Conservation (phyloP, 768 basidiomycete genomes). For the Naematelia aurantialba region DNA sequence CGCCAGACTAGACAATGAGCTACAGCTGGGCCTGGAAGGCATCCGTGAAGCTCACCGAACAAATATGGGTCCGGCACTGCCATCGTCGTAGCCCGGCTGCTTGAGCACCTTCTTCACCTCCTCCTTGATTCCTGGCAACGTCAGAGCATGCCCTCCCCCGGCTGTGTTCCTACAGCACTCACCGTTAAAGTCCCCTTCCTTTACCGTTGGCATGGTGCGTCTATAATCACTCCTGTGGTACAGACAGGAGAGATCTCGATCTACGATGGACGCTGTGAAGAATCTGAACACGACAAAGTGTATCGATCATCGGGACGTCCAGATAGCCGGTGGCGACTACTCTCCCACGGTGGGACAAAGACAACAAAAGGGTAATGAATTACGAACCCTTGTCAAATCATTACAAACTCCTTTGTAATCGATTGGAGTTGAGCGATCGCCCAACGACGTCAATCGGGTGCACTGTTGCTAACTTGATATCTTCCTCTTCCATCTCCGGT, state of each 20-base stretch:
- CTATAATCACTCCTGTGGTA: not conserved
- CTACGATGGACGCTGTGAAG: no score
- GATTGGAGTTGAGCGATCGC: not conserved
- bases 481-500: no score
- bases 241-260: no score
- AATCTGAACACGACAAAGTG: not conserved
- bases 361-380: not conserved
- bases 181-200: conserved; percentile 40
- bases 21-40: not conserved
- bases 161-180: no score
- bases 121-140: conserved; percentile 32
- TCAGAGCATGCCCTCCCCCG: no score
- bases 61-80: conserved; percentile 47
- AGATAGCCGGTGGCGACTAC: not conserved
- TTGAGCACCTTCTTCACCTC: conserved; percentile 46
- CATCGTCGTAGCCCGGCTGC: conserved; percentile 50
- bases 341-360: not conserved
- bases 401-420: not conserved
- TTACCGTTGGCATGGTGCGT: conserved; percentile 28
- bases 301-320: not conserved
- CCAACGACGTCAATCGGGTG: not conserved
- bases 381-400: not conserved
- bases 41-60: conserved; percentile 56
- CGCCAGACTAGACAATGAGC: conserved; percentile 35
- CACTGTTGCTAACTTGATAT: not conserved